A percentile compares a stretch with the other conserved stretches of the same genome.
phyloP scores from a whole-genome alignment of 2,329 filamentous ascomycete species.

The Cercospora sp. region DNA sequence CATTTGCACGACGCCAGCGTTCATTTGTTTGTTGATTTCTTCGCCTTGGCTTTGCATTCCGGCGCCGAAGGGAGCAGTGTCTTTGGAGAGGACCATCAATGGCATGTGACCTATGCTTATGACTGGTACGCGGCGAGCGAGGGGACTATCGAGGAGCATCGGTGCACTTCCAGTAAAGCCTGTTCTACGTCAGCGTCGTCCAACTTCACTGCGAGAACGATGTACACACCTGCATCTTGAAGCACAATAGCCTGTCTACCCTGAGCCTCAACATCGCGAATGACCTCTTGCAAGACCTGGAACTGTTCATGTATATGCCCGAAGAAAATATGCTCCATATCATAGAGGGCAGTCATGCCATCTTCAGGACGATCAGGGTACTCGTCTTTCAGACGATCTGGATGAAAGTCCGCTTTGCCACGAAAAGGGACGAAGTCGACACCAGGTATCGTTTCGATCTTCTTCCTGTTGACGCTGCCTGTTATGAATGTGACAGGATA shows the following conservation, averaged over 20 bases:
- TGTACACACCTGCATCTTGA: slow-evolving; percentile 7
- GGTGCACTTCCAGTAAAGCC: slow-evolving; percentile 3
- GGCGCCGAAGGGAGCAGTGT: slow-evolving; percentile 44
- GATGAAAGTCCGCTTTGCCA: slow-evolving; percentile 28
- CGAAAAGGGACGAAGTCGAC: slow-evolving; percentile 41
- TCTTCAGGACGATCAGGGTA: slow-evolving; percentile 29
- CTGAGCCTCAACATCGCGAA: neutral
- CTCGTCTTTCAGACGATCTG: slow-evolving; percentile 30
- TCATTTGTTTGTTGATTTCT: slow-evolving; percentile 38
- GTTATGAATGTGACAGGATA: slow-evolving; percentile 49
- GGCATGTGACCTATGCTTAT: slow-evolving; percentile 33
- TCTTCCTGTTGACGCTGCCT: slow-evolving; percentile 40
- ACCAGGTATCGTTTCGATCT: slow-evolving; percentile 41
- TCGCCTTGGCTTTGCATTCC: slow-evolving; percentile 45
- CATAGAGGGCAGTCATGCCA: slow-evolving; percentile 13
- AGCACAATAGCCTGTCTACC: slow-evolving; percentile 5
- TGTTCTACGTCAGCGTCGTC: neutral
- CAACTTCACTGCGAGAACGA: neutral
- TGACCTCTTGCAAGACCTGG: slow-evolving; percentile 12
- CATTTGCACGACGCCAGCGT: slow-evolving; percentile 24
- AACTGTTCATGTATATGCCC: slow-evolving; percentile 4
- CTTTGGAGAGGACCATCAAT: slow-evolving; percentile 42
- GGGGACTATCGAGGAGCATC: slow-evolving; percentile 4
- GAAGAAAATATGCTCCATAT: slow-evolving; percentile 16
- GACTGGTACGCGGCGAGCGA: slow-evolving; percentile 13